These are phyloP conservation scores for Fusarium liriodendri DNA, from an alignment of 2,329 filamentous ascomycete species.

Conservation along the genomic window DNA sequence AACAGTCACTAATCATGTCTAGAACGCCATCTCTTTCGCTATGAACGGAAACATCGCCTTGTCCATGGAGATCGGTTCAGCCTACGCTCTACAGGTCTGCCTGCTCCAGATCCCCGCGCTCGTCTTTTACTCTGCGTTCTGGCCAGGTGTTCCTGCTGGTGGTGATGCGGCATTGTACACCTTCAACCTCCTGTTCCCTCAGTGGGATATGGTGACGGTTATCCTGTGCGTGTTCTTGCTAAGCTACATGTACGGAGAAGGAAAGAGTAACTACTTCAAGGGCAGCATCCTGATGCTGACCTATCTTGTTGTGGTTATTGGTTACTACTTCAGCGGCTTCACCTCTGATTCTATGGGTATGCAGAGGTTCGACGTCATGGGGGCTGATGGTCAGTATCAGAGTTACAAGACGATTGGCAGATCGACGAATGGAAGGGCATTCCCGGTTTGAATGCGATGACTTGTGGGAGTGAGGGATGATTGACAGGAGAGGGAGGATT, in stretches of 20 bases:
- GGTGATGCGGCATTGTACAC: constrained; percentile 67
- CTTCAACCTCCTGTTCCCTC: constrained; percentile 92
- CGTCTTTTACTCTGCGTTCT: constrained; percentile 88
- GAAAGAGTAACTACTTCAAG: constrained; percentile 99
- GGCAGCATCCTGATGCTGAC: constrained; percentile 93
- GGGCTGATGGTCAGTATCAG: constrained; percentile 60
- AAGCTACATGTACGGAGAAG: constrained; percentile 97
- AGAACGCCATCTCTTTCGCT: constrained; percentile 98
- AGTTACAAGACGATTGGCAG: constrained; percentile 66
- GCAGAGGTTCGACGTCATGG: constrained; percentile 66
- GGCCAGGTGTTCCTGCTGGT: constrained; percentile 58
- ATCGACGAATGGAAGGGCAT: constrained; percentile 49
- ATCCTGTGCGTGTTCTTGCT: constrained; percentile 96
- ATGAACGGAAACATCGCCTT: constrained; percentile 99
- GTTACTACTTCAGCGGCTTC: constrained; percentile 85
- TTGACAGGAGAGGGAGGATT: not conserved
- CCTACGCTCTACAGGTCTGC: constrained; percentile 96
- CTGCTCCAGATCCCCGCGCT: constrained; percentile 93
- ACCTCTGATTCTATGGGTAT: constrained; percentile 57
- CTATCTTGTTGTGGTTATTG: constrained; percentile 90
- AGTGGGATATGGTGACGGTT: constrained; percentile 99
- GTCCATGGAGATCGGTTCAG: constrained; percentile 98
- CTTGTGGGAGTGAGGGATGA: not conserved
- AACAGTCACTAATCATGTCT: constrained; percentile 12
- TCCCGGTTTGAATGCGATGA: constrained; percentile 29